Evolutionary conservation across 192 early-diverging fungal species (phyloP).

Genomic region (Gonapodya prolifera): DNA sequence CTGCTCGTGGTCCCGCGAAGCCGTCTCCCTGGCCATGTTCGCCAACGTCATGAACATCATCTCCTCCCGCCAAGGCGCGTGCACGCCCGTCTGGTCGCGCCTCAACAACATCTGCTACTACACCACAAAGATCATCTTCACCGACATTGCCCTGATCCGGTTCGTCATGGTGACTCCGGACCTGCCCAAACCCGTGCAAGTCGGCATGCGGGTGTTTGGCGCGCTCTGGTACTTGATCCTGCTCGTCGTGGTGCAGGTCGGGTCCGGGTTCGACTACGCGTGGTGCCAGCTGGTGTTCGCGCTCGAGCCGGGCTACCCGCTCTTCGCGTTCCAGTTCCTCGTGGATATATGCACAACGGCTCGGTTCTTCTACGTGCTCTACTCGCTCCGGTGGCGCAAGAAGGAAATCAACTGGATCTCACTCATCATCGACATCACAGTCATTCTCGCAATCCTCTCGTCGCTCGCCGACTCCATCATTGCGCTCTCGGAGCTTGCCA

Average conservation of each 20-base stretch:
- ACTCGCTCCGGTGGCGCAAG: not conserved
- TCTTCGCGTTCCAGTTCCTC: not conserved
- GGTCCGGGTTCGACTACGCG: not conserved
- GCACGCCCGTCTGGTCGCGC: not conserved
- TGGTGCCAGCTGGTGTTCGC: not conserved
- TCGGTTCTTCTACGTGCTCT: not conserved
- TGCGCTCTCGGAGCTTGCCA: not conserved
- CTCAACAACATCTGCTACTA: not conserved
- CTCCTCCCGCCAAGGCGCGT: not conserved
- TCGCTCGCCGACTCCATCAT: not conserved
- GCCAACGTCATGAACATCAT: not conserved
- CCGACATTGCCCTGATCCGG: not conserved
- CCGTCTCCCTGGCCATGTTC: not conserved
- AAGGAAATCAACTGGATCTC: not conserved
- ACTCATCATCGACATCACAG: not conserved
- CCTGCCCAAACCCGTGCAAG: not conserved
- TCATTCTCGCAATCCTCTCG: not conserved
- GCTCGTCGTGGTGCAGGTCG: not conserved
- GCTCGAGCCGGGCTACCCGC: not conserved
- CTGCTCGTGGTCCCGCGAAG: not conserved
- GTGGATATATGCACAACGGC: not conserved
- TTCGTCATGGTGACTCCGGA: not conserved
- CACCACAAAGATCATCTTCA: not conserved
- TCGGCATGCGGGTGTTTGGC: not conserved
- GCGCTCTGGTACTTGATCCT: not conserved